A percentile compares a stretch with the other conserved stretches of the same genome.
Conservation (phyloP, 208 protist genomes). For the Naegleria fowleri region DNA sequence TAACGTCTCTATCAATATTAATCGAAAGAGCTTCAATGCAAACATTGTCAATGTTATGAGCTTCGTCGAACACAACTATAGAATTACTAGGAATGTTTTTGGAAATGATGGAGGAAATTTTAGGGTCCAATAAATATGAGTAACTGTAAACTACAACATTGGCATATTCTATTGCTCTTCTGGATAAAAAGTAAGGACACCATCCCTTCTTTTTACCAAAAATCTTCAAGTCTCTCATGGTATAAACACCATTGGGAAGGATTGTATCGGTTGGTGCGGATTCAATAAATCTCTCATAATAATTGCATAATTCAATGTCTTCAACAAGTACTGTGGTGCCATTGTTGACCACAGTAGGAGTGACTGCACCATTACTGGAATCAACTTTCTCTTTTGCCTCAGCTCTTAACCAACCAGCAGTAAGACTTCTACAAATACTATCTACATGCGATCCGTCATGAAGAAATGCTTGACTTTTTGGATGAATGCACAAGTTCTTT, state of each 20-base stretch:
- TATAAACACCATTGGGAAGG: constrained; percentile 88
- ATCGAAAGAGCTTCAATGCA: constrained; percentile 96
- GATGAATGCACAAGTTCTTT: constrained; percentile 90
- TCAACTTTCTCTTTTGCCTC: neutral
- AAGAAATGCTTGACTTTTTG: constrained; percentile 49
- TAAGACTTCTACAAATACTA: constrained; percentile 78
- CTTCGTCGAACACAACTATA: constrained; percentile 98
- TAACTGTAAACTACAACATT: constrained; percentile 98
- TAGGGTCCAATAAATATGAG: constrained; percentile 96
- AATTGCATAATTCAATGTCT: constrained; percentile 50
- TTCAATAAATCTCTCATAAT: constrained; percentile 50
- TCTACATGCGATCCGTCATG: constrained; percentile 80
- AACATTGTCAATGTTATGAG: constrained; percentile 99
- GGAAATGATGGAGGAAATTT: constrained; percentile 86
- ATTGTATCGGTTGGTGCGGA: constrained; percentile 43
- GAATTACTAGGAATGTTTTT: constrained; percentile 81
- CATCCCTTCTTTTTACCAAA: constrained; percentile 67
- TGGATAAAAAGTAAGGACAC: constrained; percentile 26
- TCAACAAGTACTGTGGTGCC: constrained; percentile 6
- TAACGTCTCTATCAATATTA: constrained; percentile 79
- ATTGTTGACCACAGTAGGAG: neutral
- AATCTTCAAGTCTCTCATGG: constrained; percentile 85
- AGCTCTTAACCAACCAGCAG: constrained; percentile 76
- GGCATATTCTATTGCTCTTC: constrained; percentile 72
- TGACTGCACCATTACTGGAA: neutral